These are phyloP conservation scores for Antrodiella citrinella DNA, from an alignment of 768 basidiomycete species.

Conservation along the genomic window DNA sequence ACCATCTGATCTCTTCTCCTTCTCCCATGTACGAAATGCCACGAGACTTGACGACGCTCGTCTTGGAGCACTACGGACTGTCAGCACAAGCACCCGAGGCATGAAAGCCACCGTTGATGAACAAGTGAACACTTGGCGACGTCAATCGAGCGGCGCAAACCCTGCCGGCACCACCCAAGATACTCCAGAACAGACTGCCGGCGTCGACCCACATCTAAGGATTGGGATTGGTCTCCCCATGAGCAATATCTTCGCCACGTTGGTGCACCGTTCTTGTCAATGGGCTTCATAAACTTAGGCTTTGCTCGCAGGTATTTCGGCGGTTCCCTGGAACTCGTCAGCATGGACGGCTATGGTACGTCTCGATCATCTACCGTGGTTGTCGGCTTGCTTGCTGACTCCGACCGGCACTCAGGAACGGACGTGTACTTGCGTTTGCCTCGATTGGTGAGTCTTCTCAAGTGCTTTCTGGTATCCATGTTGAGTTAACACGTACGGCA, in stretches of 20 bases:
- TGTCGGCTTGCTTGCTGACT: constrained; percentile 1
- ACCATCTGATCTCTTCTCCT: constrained; percentile 80
- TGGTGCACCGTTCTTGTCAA: constrained; percentile 14
- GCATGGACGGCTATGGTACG: constrained; percentile 79
- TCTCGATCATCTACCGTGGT: neutral
- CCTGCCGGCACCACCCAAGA: constrained; percentile 17
- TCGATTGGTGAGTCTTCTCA: constrained; percentile 52
- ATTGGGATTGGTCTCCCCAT: constrained; percentile 83
- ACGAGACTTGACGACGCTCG: constrained; percentile 59
- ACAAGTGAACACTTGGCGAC: constrained; percentile 51
- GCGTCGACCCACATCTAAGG: constrained; percentile 46
- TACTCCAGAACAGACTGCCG: constrained; percentile 28
- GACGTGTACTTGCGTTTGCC: constrained; percentile 79
- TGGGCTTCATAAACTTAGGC: neutral
- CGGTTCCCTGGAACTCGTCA: constrained; percentile 70
- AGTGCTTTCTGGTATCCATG: neutral
- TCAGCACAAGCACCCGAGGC: constrained; percentile 51
- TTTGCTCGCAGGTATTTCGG: constrained; percentile 60
- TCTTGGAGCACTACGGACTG: constrained; percentile 57
- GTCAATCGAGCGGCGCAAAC: constrained; percentile 17
- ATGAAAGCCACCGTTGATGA: constrained; percentile 76
- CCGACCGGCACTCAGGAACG: constrained; percentile 43
- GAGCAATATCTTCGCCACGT: constrained; percentile 86
- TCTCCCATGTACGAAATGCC: constrained; percentile 78
- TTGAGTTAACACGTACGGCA: constrained; percentile 19